These are phyloP conservation scores for Metschnikowia vanudenii DNA, from an alignment of 805 yeast genomes.

Conservation along the genomic window DNA sequence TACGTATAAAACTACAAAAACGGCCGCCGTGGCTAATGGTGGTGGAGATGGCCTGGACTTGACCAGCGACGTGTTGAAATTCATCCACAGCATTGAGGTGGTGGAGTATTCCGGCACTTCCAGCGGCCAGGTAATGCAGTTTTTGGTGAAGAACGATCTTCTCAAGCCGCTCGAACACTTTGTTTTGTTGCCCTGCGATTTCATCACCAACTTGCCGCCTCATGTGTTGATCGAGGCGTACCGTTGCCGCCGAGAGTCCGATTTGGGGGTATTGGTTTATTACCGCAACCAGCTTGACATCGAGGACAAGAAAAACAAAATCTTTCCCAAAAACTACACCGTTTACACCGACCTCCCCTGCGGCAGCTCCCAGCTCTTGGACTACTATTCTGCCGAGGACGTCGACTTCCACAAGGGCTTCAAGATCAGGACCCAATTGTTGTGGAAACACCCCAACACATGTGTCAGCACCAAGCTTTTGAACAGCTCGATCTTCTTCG, in stretches of 20 bases:
- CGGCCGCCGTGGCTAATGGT: slow-evolving; percentile 13
- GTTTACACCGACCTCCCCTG: slow-evolving; percentile 52
- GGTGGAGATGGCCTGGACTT: slow-evolving; percentile 15
- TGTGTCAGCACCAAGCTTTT: slow-evolving; percentile 73
- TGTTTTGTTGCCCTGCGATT: slow-evolving; percentile 91
- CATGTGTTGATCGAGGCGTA: slow-evolving; percentile 82
- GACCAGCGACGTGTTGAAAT: slow-evolving; percentile 17
- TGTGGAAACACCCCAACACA: slow-evolving; percentile 83
- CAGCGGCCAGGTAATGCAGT: slow-evolving; percentile 63
- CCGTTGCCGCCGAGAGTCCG: slow-evolving; percentile 64
- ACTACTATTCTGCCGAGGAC: slow-evolving; percentile 64
- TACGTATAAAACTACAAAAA: slow-evolving; percentile 43
- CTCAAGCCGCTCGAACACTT: slow-evolving; percentile 43
- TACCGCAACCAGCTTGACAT: slow-evolving; percentile 73
- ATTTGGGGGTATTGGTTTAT: slow-evolving; percentile 72
- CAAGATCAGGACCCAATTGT: slow-evolving; percentile 77
- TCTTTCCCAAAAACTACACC: slow-evolving; percentile 65
- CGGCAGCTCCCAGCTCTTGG: slow-evolving; percentile 57
- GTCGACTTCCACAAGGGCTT: slow-evolving; percentile 72
- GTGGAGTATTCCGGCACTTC: slow-evolving; percentile 24
- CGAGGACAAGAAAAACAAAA: slow-evolving; percentile 65
- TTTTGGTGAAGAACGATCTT: slow-evolving; percentile 41
- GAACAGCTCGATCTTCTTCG: slow-evolving; percentile 63
- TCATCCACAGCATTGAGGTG: slow-evolving; percentile 25
- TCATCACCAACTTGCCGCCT: slow-evolving; percentile 89